Evolutionary conservation across 2,329 filamentous ascomycete species (phyloP).

Genomic region (Fusarium nygamai): DNA sequence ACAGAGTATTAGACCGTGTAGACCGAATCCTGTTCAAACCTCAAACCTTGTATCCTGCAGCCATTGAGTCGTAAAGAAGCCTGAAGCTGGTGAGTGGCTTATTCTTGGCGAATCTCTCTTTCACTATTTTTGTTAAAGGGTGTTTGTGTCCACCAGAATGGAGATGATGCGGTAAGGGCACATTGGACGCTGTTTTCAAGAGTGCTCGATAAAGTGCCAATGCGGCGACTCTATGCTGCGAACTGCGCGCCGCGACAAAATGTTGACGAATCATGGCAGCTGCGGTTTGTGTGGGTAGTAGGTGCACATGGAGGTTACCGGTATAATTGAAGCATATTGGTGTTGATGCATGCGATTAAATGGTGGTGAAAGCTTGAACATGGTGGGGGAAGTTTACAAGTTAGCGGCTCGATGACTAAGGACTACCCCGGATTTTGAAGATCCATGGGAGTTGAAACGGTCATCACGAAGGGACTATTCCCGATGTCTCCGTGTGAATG

Average conservation of each 20-base stretch:
- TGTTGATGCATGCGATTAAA: neutral
- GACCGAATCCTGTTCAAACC: neutral
- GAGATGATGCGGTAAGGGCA: conserved; percentile 62
- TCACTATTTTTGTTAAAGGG: conserved; percentile 67
- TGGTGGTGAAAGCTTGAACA: neutral
- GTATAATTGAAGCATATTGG: conserved; percentile 18
- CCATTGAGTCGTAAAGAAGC: conserved; percentile 69
- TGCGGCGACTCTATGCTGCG: conserved; percentile 65
- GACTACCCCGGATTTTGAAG: conserved; percentile 24
- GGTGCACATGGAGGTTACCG: neutral
- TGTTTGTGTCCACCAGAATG: conserved; percentile 43
- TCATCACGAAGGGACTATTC: neutral
- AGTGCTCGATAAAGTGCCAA: conserved; percentile 79
- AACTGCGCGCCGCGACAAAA: conserved; percentile 60
- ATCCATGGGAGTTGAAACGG: neutral
- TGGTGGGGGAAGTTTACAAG: conserved; percentile 19
- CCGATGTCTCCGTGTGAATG: neutral
- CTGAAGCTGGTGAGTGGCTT: conserved; percentile 65
- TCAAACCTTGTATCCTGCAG: conserved; percentile 72
- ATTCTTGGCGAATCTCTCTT: conserved; percentile 71
- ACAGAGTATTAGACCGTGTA: neutral
- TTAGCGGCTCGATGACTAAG: conserved; percentile 26
- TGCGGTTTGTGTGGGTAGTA: neutral
- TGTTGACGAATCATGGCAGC: conserved; percentile 43
- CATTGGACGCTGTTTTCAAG: conserved; percentile 63